A percentile compares a stretch with the other conserved stretches of the same genome.
These are phyloP conservation scores for Cicer pinnatifidum DNA, from an alignment of 306 rosid genomes.

Conservation along the genomic window DNA sequence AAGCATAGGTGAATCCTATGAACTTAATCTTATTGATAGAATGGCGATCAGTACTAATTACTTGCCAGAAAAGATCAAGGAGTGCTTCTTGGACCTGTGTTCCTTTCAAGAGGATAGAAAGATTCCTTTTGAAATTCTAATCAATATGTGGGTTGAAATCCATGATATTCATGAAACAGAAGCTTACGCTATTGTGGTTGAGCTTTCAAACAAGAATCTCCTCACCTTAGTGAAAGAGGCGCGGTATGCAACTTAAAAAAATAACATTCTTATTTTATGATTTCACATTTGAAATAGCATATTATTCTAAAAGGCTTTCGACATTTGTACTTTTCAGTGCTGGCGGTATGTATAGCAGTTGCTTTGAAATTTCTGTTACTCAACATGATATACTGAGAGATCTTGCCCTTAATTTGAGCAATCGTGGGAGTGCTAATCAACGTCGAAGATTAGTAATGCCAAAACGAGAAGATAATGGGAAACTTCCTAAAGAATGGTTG, in stretches of 20 bases:
- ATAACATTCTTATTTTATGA: neutral
- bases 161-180: conserved; percentile 67
- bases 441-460: conserved; percentile 80
- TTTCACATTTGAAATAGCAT: conserved; percentile 5
- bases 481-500: conserved; percentile 83
- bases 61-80: conserved; percentile 61
- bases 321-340: conserved; percentile 57
- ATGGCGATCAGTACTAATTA: conserved; percentile 73
- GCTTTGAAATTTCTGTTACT: conserved; percentile 71
- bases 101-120: conserved; percentile 84
- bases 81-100: conserved; percentile 87
- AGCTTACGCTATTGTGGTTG: conserved; percentile 76
- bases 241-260: conserved; percentile 56
- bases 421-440: conserved; percentile 38
- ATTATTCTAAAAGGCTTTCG: conserved; percentile 40
- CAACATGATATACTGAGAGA: conserved; percentile 90
- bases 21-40: conserved; percentile 62
- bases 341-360: conserved; percentile 71
- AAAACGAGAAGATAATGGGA: conserved; percentile 56
- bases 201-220: conserved; percentile 83
- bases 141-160: conserved; percentile 82
- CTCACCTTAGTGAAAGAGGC: conserved; percentile 77
- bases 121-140: conserved; percentile 79
- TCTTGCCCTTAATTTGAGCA: conserved; percentile 77
- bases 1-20: conserved; percentile 72